Percentiles rank a stretch among this genome's conserved stretches.
Evolutionary conservation across 2,329 filamentous ascomycete species (phyloP).

Genomic region (Fusarium liriodendri): DNA sequence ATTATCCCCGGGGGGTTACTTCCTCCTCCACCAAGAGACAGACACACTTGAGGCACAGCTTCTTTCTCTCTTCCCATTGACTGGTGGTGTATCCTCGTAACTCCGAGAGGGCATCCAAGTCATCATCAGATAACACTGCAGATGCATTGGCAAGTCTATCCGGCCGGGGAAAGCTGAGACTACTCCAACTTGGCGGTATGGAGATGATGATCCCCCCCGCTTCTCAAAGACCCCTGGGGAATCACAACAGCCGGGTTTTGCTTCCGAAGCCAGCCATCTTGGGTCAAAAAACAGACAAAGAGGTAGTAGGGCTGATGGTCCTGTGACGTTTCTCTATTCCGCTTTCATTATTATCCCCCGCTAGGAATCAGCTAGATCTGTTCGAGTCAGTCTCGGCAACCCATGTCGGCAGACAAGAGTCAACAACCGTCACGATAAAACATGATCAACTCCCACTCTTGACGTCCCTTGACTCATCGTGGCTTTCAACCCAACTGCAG

Average conservation of each 20-base stretch:
- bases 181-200: no score
- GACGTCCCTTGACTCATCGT: not conserved
- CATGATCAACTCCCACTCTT: not conserved
- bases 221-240: not conserved
- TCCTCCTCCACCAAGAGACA: not conserved
- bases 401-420: not conserved
- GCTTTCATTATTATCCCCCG: not conserved
- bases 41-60: not conserved
- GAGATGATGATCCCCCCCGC: no score
- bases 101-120: not conserved
- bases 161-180: not conserved
- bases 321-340: not conserved
- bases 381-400: not conserved
- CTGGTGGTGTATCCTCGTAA: not conserved
- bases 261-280: conserved; percentile 8
- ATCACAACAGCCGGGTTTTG: conserved; percentile 10
- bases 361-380: not conserved
- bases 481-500: not conserved
- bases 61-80: not conserved
- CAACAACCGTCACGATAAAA: not conserved
- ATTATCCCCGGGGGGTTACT: not conserved
- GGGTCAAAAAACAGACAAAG: not conserved
- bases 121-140: not conserved
- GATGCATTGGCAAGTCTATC: not conserved
- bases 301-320: conserved; percentile 7